A percentile compares a stretch with the other conserved stretches of the same genome.
These are phyloP conservation scores for Skeletonema potamos DNA, from an alignment of 108 stramenopile species.

Conservation along the genomic window DNA sequence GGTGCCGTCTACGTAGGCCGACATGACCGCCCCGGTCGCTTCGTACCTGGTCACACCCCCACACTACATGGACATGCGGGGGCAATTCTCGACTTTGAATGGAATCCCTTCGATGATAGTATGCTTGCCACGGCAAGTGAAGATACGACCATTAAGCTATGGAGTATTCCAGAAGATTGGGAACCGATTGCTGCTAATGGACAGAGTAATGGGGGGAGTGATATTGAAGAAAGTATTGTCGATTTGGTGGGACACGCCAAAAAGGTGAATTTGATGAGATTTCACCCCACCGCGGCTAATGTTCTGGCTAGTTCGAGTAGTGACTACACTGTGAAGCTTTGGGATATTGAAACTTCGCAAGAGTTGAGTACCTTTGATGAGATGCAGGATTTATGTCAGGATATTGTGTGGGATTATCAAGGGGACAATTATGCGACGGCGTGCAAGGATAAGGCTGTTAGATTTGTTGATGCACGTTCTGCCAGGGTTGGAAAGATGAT, in stretches of 20 bases:
- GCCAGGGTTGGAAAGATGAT: slow-evolving; percentile 52
- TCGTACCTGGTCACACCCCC: slow-evolving; percentile 70
- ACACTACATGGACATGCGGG: slow-evolving; percentile 91
- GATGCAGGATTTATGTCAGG: slow-evolving; percentile 89
- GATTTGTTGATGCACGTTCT: slow-evolving; percentile 88
- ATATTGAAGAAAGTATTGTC: slow-evolving; percentile 83
- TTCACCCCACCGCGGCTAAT: slow-evolving; percentile 93
- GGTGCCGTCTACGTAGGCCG: slow-evolving; percentile 91
- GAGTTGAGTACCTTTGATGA: slow-evolving; percentile 66
- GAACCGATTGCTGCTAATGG: slow-evolving; percentile 92
- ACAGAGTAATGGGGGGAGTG: slow-evolving; percentile 69
- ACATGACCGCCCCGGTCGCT: slow-evolving; percentile 87
- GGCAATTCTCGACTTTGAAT: slow-evolving; percentile 95
- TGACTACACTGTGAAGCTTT: slow-evolving; percentile 93
- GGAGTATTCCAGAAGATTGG: slow-evolving; percentile 94
- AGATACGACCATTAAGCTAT: slow-evolving; percentile 96
- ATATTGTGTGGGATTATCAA: slow-evolving; percentile 93
- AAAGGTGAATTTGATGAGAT: slow-evolving; percentile 92
- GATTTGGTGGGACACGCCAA: slow-evolving; percentile 91
- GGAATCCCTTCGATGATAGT: slow-evolving; percentile 96
- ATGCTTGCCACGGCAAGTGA: slow-evolving; percentile 92
- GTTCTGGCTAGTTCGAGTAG: slow-evolving; percentile 82
- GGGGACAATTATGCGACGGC: slow-evolving; percentile 88
- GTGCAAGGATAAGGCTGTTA: slow-evolving; percentile 95
- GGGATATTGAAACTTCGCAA: slow-evolving; percentile 92